Conservation (phyloP, 192 early-diverging fungal genomes). For the Geranomyces michiganensis region DNA sequence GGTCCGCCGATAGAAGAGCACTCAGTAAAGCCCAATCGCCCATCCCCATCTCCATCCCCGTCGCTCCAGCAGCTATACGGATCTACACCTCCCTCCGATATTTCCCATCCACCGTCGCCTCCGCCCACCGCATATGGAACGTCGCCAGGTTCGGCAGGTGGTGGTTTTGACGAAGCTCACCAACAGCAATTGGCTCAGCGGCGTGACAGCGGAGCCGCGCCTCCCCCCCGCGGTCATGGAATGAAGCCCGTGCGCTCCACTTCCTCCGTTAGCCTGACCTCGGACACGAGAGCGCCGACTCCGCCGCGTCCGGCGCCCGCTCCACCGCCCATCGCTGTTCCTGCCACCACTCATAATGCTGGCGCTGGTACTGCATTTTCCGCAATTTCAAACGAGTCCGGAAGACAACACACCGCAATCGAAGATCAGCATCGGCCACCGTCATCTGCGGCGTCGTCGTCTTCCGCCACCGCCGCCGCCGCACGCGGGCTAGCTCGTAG, state of each 20-base stretch:
- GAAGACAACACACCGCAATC: neutral
- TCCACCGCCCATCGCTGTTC: neutral
- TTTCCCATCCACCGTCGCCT: conserved; percentile 19
- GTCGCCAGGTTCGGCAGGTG: neutral
- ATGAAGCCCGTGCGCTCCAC: neutral
- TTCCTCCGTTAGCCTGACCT: neutral
- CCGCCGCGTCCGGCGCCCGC: neutral
- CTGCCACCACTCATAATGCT: neutral
- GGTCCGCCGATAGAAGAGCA: neutral
- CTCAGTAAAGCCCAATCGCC: neutral
- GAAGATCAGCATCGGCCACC: conserved; percentile 2
- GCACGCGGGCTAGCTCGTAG: neutral
- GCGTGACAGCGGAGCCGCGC: neutral
- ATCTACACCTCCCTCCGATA: neutral
- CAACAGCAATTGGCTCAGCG: neutral
- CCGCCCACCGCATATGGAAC: conserved; percentile 4
- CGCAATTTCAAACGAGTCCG: neutral
- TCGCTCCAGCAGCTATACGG: neutral
- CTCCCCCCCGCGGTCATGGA: neutral
- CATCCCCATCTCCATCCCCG: neutral
- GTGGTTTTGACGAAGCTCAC: neutral
- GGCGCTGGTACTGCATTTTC: neutral
- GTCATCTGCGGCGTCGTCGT: neutral
- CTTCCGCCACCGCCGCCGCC: neutral
- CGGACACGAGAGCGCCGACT: neutral